phyloP scores from a whole-genome alignment of 1,284 basidiomycete genomes.

The Paramarasmius palmivorus region DNA sequence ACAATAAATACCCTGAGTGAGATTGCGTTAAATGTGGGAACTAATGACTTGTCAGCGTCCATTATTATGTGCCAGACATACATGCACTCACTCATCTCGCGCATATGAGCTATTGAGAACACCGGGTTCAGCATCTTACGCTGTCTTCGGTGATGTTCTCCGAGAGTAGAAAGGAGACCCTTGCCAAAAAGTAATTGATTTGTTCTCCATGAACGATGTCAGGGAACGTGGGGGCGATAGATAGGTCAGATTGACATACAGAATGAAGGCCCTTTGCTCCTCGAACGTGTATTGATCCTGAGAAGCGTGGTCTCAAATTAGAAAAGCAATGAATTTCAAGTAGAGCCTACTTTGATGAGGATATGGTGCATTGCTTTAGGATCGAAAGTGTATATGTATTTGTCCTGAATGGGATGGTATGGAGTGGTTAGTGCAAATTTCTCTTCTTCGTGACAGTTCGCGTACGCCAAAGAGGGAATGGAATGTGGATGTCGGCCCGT shows the following conservation, averaged over 20 bases:
- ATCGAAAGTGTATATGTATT: slow-evolving; percentile 28
- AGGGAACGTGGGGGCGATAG: not conserved
- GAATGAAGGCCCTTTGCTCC: slow-evolving; percentile 1
- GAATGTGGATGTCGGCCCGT: slow-evolving; percentile 5
- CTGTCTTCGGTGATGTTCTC: slow-evolving; percentile 12
- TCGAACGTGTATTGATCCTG: slow-evolving; percentile 9
- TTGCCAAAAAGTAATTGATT: slow-evolving; percentile 6
- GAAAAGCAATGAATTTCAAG: not conserved
- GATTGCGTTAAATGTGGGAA: slow-evolving; percentile 11
- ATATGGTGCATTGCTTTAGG: slow-evolving; percentile 35
- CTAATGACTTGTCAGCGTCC: not conserved
- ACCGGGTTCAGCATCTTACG: slow-evolving; percentile 14
- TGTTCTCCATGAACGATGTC: not conserved
- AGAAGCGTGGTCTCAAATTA: too few relatives aligned
- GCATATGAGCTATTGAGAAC: slow-evolving; percentile 14
- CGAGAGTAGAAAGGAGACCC: slow-evolving; percentile 2
- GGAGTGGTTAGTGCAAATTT: not conserved
- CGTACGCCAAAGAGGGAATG: slow-evolving; percentile 1
- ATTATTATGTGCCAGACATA: not conserved
- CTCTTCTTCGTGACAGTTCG: not conserved
- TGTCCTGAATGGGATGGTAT: slow-evolving; percentile 17
- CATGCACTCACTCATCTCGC: slow-evolving; percentile 11
- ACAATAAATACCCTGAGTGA: not conserved
- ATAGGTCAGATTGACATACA: not conserved
- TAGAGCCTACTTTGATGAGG: slow-evolving; percentile 24